These are phyloP conservation scores for Nemania sp. DNA, from an alignment of 2,329 filamentous ascomycete genomes.

Conservation along the genomic window DNA sequence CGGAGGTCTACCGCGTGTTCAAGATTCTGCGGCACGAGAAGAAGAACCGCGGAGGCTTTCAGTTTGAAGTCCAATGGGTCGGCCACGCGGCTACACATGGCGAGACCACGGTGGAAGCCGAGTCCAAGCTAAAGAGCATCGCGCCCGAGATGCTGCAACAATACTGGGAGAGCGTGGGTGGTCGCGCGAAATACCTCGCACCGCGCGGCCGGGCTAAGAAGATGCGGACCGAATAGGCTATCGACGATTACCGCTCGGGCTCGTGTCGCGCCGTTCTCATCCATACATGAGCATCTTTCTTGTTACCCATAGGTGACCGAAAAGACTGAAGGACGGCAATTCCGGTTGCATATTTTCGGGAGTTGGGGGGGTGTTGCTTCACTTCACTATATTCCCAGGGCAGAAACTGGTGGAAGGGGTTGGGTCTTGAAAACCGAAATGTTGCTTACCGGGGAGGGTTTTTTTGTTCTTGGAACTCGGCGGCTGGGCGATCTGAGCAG, in stretches of 20 bases:
- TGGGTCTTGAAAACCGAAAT: constrained; percentile 1
- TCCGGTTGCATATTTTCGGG: constrained; percentile 22
- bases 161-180: constrained; percentile 40
- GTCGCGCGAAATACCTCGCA: constrained; percentile 34
- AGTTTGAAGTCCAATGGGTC: constrained; percentile 43
- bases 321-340: neutral
- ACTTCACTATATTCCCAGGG: neutral
- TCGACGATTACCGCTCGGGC: neutral
- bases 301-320: constrained; percentile 9
- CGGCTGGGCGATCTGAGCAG: neutral
- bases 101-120: constrained; percentile 40
- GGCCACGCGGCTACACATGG: constrained; percentile 37
- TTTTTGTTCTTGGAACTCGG: neutral
- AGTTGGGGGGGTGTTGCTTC: constrained; percentile 12
- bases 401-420: neutral
- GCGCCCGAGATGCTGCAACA: constrained; percentile 33
- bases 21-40: constrained; percentile 39
- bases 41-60: constrained; percentile 35
- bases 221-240: constrained; percentile 11
- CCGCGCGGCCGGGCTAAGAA: constrained; percentile 39
- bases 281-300: constrained; percentile 8
- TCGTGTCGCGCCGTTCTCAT: neutral
- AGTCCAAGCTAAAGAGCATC: constrained; percentile 37
- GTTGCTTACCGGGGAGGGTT: constrained; percentile 1
- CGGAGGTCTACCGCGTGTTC: constrained; percentile 39